These are phyloP conservation scores for Neurospora intermedia DNA, from an alignment of 495 filamentous ascomycete species.

Conservation along the genomic window DNA sequence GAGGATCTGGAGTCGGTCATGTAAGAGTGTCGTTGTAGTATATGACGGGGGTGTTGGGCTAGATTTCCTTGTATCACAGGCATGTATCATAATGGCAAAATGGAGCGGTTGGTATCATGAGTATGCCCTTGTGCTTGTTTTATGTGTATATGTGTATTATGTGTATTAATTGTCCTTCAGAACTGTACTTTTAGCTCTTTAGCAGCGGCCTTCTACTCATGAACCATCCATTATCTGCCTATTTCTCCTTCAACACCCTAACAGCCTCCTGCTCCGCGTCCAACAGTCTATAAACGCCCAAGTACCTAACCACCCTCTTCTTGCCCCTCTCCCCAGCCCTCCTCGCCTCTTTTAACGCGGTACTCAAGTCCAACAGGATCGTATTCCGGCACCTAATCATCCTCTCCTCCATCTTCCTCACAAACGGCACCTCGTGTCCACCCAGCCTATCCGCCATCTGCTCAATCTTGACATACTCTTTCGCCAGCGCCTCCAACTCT, in stretches of 20 bases:
- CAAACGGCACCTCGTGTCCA: conserved; percentile 23
- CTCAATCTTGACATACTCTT: conserved; percentile 30
- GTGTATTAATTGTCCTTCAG: background rate
- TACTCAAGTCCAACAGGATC: conserved; percentile 70
- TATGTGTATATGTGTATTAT: background rate
- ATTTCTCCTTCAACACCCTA: conserved; percentile 49
- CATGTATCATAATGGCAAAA: conserved; percentile 36
- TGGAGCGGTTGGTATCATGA: conserved; percentile 2
- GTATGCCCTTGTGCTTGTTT: background rate
- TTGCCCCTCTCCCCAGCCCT: conserved; percentile 42
- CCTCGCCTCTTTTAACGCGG: conserved; percentile 63
- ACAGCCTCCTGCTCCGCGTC: conserved; percentile 67
- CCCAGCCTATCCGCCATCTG: conserved; percentile 33
- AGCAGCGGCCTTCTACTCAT: background rate
- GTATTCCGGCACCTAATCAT: conserved; percentile 50
- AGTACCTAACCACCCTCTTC: conserved; percentile 51
- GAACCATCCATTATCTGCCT: background rate
- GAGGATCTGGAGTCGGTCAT: conserved; percentile 42
- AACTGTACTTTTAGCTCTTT: background rate
- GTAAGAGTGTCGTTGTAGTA: conserved; percentile 15
- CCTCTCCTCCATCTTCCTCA: conserved; percentile 47
- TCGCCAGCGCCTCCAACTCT: conserved; percentile 33
- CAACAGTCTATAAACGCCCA: conserved; percentile 68
- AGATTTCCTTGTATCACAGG: conserved; percentile 25
- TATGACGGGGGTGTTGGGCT: background rate